Evolutionary conservation across 2,329 filamentous ascomycete genomes (phyloP), one percentile per base, ranked within the genome.

Genomic region (Aspergillus sp.): DNA sequence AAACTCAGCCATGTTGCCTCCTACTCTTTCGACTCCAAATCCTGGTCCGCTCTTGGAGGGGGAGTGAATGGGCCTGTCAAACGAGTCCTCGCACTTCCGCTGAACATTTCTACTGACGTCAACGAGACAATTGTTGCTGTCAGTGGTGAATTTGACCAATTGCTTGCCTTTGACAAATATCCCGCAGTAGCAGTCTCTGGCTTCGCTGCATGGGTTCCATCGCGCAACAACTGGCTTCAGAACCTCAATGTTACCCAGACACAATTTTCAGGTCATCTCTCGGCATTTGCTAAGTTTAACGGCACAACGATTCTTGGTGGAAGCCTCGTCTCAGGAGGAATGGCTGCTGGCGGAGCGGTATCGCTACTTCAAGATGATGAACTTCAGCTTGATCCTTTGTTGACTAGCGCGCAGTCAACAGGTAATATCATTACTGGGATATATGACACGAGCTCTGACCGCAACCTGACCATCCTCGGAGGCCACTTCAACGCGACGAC

Each of bases 181-280:
- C 73, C 81, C 6, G 83, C 86, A 9, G 81, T 87, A 27, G 68
- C 82, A 8, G 89, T 87, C 0, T 76, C 85, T 51, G 92, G 93
- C 2, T 91, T 99, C 68, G 93, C 91, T 14, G 81, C 98, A 39
- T 99, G 95, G 95, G 88, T 98, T 7, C 90, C 90, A 3, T 96
- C 92, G 3, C 81, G 84, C 61, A 83, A 82, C 57, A 95, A 95
- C 70, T 99, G 95, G 95, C 81, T 99, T 15, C 86, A 91, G 69
- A 95, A 96, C 64, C 77, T 97, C 17, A 74, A 86, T 37, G 78
- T 85, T 6, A 77, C 84, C 7, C 82, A 87, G 33, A 86, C 90
- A 55, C 81, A 84, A 6, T 84, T 96, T 66, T 82, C 82, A 57
- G 96, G 95, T 39, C 78, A 87, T 56, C 81, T 99, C 46, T 89